Evolutionary conservation across 2,329 filamentous ascomycete species (phyloP).

Genomic region (Juglanconis oblonga): DNA sequence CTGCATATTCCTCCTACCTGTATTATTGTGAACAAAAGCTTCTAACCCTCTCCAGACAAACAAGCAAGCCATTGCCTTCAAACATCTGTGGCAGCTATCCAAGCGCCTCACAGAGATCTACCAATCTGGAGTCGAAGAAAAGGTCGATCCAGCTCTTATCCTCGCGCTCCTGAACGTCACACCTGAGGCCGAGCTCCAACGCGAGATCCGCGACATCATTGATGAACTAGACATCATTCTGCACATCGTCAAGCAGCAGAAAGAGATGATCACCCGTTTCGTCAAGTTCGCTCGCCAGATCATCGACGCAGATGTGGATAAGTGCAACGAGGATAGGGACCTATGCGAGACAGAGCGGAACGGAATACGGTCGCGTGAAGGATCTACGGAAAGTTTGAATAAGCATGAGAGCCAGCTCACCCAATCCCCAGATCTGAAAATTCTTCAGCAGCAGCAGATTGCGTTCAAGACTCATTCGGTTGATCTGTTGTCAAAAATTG

Average conservation of each 20-base stretch:
- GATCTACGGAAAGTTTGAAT: neutral
- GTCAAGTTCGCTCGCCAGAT: conserved; percentile 24
- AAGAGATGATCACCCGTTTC: conserved; percentile 28
- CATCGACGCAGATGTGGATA: conserved; percentile 19
- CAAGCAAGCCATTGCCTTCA: conserved; percentile 36
- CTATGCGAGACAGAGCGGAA: neutral
- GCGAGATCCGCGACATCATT: conserved; percentile 44
- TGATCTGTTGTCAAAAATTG: conserved; percentile 26
- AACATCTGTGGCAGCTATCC: conserved; percentile 34
- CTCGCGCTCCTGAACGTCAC: conserved; percentile 37
- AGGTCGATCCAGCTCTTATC: conserved; percentile 4
- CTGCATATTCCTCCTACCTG: too few species aligned
- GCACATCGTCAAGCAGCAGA: conserved; percentile 34
- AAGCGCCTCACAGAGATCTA: conserved; percentile 23
- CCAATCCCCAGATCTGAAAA: conserved; percentile 12
- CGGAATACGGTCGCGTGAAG: neutral
- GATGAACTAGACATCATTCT: conserved; percentile 48
- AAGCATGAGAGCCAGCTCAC: neutral
- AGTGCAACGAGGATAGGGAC: neutral
- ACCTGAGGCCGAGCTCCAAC: conserved; percentile 38
- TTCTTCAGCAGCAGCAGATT: conserved; percentile 20
- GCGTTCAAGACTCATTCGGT: conserved; percentile 28
- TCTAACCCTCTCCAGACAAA: conserved; percentile 23
- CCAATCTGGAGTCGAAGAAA: conserved; percentile 23
- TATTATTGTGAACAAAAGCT: too few species aligned